Evolutionary conservation across 2,329 filamentous ascomycete species (phyloP).

Genomic region (Cryphonectria radicalis): DNA sequence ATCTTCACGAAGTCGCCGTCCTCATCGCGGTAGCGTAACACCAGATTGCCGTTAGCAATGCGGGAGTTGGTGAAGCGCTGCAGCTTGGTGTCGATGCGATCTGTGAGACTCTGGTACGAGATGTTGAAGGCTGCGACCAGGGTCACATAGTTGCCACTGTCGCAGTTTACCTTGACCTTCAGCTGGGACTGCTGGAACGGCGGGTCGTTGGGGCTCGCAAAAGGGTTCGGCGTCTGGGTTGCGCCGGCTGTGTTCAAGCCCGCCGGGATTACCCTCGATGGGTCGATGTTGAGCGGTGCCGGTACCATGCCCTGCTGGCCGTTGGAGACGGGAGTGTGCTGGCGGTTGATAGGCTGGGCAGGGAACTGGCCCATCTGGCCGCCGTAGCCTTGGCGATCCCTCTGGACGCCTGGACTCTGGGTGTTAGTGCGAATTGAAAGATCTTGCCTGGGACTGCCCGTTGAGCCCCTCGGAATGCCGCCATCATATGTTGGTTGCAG

Average conservation of each 20-base stretch:
- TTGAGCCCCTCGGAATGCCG: constrained; percentile 77
- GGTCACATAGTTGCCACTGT: constrained; percentile 83
- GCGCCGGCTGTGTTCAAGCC: constrained; percentile 44
- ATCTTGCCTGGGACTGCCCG: constrained; percentile 74
- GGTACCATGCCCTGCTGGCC: constrained; percentile 38
- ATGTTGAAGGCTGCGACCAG: constrained; percentile 97
- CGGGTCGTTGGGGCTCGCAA: constrained; percentile 47
- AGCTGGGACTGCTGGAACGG: constrained; percentile 72
- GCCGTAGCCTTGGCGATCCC: constrained; percentile 57
- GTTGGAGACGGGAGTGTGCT: constrained; percentile 47
- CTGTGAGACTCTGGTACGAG: constrained; percentile 88
- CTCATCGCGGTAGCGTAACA: constrained; percentile 87
- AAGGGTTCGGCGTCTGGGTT: constrained; percentile 41
- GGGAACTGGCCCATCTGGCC: constrained; percentile 61
- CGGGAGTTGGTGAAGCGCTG: constrained; percentile 83
- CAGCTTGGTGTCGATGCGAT: constrained; percentile 95
- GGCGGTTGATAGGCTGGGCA: constrained; percentile 55
- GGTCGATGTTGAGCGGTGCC: constrained; percentile 40
- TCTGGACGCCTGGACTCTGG: constrained; percentile 71
- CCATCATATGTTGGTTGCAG: constrained; percentile 64
- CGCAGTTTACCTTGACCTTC: constrained; percentile 94
- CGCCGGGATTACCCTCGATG: constrained; percentile 35
- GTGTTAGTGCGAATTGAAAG: constrained; percentile 71
- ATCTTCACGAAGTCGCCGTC: constrained; percentile 94
- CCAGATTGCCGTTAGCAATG: constrained; percentile 80